Evolutionary conservation across 331 rosid species (phyloP), one percentile per base, ranked within the genome.

Genomic region (Cucumis variabilis): DNA sequence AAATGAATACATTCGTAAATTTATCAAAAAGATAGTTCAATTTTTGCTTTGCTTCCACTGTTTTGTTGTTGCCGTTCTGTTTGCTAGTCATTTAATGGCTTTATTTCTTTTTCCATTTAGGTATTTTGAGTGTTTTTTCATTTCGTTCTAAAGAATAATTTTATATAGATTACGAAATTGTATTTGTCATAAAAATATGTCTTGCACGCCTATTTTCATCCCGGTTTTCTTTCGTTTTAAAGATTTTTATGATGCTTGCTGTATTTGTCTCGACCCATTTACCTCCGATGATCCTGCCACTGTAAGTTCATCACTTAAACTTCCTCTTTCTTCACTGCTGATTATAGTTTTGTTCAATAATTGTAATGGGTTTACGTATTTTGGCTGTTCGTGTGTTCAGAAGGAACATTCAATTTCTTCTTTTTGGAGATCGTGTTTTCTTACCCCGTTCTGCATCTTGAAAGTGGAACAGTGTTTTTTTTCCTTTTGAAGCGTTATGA

Each of bases 181-280:
- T 23, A 5, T 62, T 11, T 65, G 13, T 21, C 27, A 65, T 23
- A 21, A 3, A 9, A 63, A 21, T 9, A 2, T 9, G 70, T 12
- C 3, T 13, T 65, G 70, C 28, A 9, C 28, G 11, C 28, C 5
- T 65, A 65, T 23, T 65, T 65, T 23, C 27, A 23, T 65, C 28
- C 15, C 6, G 2, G 70, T 65, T 65, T 65, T 65, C 70, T 65
- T 65, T 23, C 69, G 3, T 30, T 30, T 30, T 30, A 30, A 30
- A 30, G 76, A 68, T 82, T 88, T 71, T 2, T 98, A 94, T 53
- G 98, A 97, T 86, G 92, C 90, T 46, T 97, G 99, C 92, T 95
- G 99, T 82, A 95, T 97, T 27, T 97, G 99, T 88, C 93, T 97
- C 1, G 98, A 97, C 83, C 92, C 98, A 21, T 97, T 97, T 91